A percentile compares a stretch with the other conserved stretches of the same genome.
Evolutionary conservation across 495 filamentous ascomycete species (phyloP).

Genomic region (Tuber brumale): DNA sequence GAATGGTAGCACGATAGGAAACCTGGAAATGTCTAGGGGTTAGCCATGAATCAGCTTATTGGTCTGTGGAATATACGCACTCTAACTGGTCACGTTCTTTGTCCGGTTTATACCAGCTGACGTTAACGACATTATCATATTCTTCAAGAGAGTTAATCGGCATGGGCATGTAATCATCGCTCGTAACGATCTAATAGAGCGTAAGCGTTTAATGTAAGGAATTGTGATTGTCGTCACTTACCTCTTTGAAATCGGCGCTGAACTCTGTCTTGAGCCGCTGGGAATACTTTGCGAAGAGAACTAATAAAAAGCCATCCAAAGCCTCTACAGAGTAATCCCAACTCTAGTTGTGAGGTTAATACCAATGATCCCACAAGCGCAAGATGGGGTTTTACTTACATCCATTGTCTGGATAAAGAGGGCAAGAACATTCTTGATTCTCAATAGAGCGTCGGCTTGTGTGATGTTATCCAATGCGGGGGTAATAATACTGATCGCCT

Average conservation of each 20-base stretch:
- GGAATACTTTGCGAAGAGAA: constrained; percentile 85
- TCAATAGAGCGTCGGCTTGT: constrained; percentile 76
- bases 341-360: constrained; percentile 50
- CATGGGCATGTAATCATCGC: constrained; percentile 99
- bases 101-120: constrained; percentile 87
- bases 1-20: constrained; percentile 88
- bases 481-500: constrained; percentile 69
- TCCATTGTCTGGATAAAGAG: constrained; percentile 98
- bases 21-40: constrained; percentile 48
- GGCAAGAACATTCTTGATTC: constrained; percentile 85
- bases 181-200: constrained; percentile 69
- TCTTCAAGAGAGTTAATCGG: constrained; percentile 80
- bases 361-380: constrained; percentile 6
- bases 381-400: constrained; percentile 45
- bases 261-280: constrained; percentile 85
- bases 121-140: constrained; percentile 87
- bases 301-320: constrained; percentile 75
- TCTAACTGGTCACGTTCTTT: constrained; percentile 65
- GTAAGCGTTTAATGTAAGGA: neutral
- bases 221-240: constrained; percentile 39
- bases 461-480: constrained; percentile 68
- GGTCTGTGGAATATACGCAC: constrained; percentile 47
- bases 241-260: constrained; percentile 87
- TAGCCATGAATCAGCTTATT: neutral
- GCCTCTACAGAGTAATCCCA: constrained; percentile 81